Evolutionary conservation across 2,329 filamentous ascomycete species (phyloP).

Genomic region (Neonectria sp.): DNA sequence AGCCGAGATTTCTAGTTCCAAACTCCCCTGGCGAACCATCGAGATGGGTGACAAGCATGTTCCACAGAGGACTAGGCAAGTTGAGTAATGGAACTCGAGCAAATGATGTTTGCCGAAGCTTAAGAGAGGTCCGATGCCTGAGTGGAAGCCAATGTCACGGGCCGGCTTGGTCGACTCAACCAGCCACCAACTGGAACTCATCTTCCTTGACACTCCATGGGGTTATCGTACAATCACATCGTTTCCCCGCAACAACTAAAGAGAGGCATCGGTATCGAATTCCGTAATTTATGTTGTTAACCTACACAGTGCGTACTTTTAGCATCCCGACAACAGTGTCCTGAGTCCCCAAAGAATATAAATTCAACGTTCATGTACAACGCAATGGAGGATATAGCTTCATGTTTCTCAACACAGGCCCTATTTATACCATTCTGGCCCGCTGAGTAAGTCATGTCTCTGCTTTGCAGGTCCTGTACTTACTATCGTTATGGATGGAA

Average conservation of each 20-base stretch:
- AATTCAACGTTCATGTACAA: not conserved
- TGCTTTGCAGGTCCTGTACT: too few species aligned
- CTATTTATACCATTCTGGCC: too few species aligned
- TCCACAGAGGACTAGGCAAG: not conserved
- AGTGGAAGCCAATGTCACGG: not conserved
- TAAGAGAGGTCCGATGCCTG: not conserved
- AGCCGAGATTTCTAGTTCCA: not conserved
- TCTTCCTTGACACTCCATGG: not conserved
- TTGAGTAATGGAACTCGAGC: too few species aligned
- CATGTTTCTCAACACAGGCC: not conserved
- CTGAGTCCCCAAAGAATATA: too few species aligned
- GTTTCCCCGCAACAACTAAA: too few species aligned
- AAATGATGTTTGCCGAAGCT: too few species aligned
- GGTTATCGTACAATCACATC: not conserved
- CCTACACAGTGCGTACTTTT: not conserved
- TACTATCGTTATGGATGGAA: too few species aligned
- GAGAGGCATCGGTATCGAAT: not conserved
- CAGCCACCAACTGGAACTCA: not conserved
- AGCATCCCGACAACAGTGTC: not conserved
- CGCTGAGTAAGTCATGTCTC: too few species aligned
- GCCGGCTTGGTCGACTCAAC: not conserved
- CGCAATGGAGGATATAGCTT: too few species aligned
- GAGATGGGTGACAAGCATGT: not conserved
- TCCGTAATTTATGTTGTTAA: too few species aligned
- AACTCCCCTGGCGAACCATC: not conserved